A percentile compares a stretch with the other conserved stretches of the same genome.
phyloP scores from a whole-genome alignment of 2,329 filamentous ascomycete genomes.

The Didymella lethalis region DNA sequence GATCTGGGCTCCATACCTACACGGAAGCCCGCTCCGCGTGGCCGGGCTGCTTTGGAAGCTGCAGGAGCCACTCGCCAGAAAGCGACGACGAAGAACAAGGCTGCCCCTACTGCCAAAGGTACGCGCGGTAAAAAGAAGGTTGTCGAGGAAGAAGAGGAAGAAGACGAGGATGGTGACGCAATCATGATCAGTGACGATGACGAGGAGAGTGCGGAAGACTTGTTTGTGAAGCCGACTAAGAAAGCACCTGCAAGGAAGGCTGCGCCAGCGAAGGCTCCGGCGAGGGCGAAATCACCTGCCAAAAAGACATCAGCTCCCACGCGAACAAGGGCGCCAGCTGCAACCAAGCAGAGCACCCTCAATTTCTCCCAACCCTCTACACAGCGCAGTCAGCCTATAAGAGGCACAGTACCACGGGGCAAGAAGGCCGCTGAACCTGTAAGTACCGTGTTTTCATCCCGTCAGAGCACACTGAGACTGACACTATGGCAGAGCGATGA shows the following conservation, averaged over 20 bases:
- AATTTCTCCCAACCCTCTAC: conserved; percentile 53
- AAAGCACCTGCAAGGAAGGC: conserved; percentile 43
- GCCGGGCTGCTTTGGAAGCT: conserved; percentile 52
- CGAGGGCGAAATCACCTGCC: conserved; percentile 16
- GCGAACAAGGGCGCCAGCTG: conserved; percentile 29
- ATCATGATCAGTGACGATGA: conserved; percentile 57
- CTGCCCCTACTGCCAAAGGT: conserved; percentile 45
- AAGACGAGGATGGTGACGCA: conserved; percentile 51
- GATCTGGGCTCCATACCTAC: conserved; percentile 41
- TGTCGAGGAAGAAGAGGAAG: conserved; percentile 55
- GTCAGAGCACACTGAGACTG: conserved; percentile 5
- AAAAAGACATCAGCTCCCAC: conserved; percentile 26
- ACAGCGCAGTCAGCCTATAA: conserved; percentile 44
- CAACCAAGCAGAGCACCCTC: conserved; percentile 51
- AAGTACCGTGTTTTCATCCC: conserved; percentile 26
- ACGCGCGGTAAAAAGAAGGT: conserved; percentile 52
- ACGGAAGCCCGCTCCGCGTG: conserved; percentile 54
- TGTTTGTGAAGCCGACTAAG: conserved; percentile 52
- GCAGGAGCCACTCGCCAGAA: conserved; percentile 47
- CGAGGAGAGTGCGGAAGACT: conserved; percentile 56
- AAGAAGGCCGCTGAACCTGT: conserved; percentile 53
- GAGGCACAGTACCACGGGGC: conserved; percentile 31
- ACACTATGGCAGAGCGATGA: conserved; percentile 49
- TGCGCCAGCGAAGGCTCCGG: conserved; percentile 28
- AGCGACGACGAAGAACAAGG: conserved; percentile 44